Evolutionary conservation across 208 protist species (phyloP), one percentile per base, ranked within the genome.

Genomic region (Trypanosoma cruzi): DNA sequence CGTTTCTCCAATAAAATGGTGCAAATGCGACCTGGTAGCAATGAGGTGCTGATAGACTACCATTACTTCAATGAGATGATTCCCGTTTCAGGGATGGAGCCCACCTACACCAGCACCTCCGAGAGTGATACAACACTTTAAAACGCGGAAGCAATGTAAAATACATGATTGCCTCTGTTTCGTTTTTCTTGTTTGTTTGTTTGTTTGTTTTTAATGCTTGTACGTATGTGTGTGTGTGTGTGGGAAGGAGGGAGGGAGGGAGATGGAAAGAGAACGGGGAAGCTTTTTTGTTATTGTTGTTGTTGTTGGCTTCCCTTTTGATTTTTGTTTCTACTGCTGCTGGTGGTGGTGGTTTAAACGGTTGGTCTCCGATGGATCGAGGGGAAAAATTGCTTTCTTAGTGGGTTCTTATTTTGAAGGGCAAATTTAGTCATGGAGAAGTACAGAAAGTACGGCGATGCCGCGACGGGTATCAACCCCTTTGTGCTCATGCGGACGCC

Each of bases 1-100:
- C 79, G 80, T 63, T 95, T 92, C 66, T 95, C 87, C 0, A 86
- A 83, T 52, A 90, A 88, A 31, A 72, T 95, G 28, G 77, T 90
- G 24, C 83, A 81, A 68, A 80, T 93, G 73, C 68, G 84, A 32
- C 71, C 75, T 20, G 62, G 75, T 18, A 88, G 74, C 49, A 66
- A 60, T 8, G 84, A 89, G 67, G 74, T 92, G n/a, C 59, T 80
- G 46, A 58, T 95, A 4, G 86, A 95, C 71, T 95, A 90, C 49
- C 86, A 95, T 75, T 91, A 91, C 77, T 95, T 95, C 64, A 92
- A 95, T 53, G 84, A 83, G 16, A 55, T 95, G 64, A 62, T 90
- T 42, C 86, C 89, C 16, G 54, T 79, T 46, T 61, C 78, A 32
- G 75, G 78, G 44, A 56, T 79, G 13, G 84, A 87, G 71, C 81